Evolutionary conservation across 116 monocot genomes (phyloP).

Genomic region (Cymodocea nodosa): DNA sequence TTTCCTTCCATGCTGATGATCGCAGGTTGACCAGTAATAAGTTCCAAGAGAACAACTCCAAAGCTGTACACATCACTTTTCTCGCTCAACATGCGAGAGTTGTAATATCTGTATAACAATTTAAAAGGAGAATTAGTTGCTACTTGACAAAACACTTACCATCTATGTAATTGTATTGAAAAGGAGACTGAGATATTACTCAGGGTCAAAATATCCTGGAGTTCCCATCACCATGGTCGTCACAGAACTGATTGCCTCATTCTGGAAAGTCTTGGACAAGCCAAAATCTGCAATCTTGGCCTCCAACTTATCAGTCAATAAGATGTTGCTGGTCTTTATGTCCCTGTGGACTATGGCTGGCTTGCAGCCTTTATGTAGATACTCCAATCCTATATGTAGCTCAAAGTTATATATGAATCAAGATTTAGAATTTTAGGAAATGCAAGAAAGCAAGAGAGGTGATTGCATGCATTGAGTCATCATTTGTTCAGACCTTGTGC

Average conservation of each 20-base stretch:
- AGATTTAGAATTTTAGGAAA: neutral
- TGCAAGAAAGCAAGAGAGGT: neutral
- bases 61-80: slow-evolving; percentile 22
- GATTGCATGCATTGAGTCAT: too few relatives aligned
- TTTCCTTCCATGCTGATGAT: slow-evolving; percentile 3
- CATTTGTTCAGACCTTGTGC: slow-evolving; percentile 22
- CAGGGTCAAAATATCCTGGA: too few relatives aligned
- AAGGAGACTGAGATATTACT: slow-evolving; percentile 9
- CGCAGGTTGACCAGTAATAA: slow-evolving; percentile 21
- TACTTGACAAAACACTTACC: slow-evolving; percentile 2
- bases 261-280: too few relatives aligned
- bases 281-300: too few relatives aligned
- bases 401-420: neutral
- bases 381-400: slow-evolving; percentile 13
- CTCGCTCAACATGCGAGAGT: slow-evolving; percentile 8
- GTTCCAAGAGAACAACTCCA: slow-evolving; percentile 28
- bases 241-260: too few relatives aligned
- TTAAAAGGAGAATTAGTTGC: neutral
- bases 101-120: slow-evolving; percentile 6
- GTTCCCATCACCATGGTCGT: too few relatives aligned
- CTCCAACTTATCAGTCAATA: too few relatives aligned
- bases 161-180: too few relatives aligned
- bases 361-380: slow-evolving; percentile 12
- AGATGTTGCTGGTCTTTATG: too few relatives aligned
- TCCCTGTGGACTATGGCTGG: slow-evolving; percentile 15